A percentile compares a stretch with the other conserved stretches of the same genome.
Evolutionary conservation across 805 yeast genomes (phyloP).

Genomic region (Lipomyces yamanashiensis): DNA sequence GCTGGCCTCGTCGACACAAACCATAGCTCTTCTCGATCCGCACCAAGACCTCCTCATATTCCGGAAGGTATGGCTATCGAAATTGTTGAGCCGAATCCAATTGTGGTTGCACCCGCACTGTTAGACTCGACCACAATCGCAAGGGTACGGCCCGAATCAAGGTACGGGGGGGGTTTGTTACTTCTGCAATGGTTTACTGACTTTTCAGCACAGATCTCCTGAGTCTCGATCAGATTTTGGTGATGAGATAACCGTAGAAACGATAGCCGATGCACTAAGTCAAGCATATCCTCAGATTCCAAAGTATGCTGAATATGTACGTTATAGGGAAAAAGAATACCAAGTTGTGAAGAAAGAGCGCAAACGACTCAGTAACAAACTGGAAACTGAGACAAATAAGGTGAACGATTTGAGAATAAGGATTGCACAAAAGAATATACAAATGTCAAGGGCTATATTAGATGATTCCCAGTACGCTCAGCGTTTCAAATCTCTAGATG

Average conservation of each 20-base stretch:
- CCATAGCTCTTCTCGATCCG: too few relatives aligned
- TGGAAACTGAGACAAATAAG: not conserved
- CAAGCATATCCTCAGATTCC: not conserved
- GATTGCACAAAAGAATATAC: not conserved
- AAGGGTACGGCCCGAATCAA: too few relatives aligned
- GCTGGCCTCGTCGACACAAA: too few relatives aligned
- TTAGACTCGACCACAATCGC: too few relatives aligned
- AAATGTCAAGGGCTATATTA: not conserved
- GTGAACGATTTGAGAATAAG: not conserved
- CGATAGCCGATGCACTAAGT: not conserved
- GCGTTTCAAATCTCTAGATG: slow-evolving; percentile 5
- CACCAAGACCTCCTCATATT: too few relatives aligned
- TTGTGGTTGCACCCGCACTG: too few relatives aligned
- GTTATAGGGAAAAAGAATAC: not conserved
- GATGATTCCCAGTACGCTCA: slow-evolving; percentile 11
- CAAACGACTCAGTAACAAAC: not conserved
- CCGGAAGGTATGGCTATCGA: too few relatives aligned
- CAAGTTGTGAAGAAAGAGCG: not conserved
- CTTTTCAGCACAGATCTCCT: not conserved
- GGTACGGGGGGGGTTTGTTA: too few relatives aligned
- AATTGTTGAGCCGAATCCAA: too few relatives aligned
- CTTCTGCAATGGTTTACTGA: not conserved
- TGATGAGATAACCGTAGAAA: not conserved
- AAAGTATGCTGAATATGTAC: not conserved
- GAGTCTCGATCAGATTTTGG: not conserved